Evolutionary conservation across 192 early-diverging fungal species (phyloP), one percentile per base, ranked within the genome.

Genomic region (Thoreauomyces humboldtii): DNA sequence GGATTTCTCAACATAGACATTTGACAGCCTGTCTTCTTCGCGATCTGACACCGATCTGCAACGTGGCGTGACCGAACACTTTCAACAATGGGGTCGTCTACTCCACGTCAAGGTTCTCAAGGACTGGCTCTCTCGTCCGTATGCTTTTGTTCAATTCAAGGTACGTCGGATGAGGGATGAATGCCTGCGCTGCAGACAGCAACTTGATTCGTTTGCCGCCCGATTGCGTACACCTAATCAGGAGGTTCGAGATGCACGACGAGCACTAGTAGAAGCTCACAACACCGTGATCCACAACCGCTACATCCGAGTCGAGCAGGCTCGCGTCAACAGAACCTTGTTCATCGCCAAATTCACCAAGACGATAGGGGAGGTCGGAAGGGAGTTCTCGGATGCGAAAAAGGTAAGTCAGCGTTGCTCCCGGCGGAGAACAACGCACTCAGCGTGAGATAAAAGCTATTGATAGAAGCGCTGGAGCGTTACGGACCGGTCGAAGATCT

Each of bases 121-220:
- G 55, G 89, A 91, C 55, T 87, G 82, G 82, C 68, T 85, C 65
- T 48, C 73, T 15, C 63, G 89, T 7, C 89, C 89, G 1, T 91
- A 89, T 59, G 85, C 88, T 3, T 91, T 91, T 67, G 89, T 91
- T 1, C 89, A 91, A 65, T 91, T 82, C 69, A 80, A 84, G 68
- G 86, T 85, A 62, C 3, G 59, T 33, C 31, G 0, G 41, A 19
- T 28, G 17, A 24, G 37, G 15, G 15, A 31, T 42, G 12, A n/a
- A n/a, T n/a, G n/a, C n/a, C n/a, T n/a, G n/a, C n/a, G n/a, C n/a
- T n/a, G n/a, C n/a, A n/a, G n/a, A n/a, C 9, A 14, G 55, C 11
- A 12, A 64, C 4, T 24, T n/a, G n/a, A n/a, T n/a, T n/a, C n/a
- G n/a, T n/a, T n/a, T n/a, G n/a, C n/a, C n/a, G n/a, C n/a, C n/a